Base-by-base conservation (phyloP, 331 rosid species). In the Acacia concinna region DNA sequence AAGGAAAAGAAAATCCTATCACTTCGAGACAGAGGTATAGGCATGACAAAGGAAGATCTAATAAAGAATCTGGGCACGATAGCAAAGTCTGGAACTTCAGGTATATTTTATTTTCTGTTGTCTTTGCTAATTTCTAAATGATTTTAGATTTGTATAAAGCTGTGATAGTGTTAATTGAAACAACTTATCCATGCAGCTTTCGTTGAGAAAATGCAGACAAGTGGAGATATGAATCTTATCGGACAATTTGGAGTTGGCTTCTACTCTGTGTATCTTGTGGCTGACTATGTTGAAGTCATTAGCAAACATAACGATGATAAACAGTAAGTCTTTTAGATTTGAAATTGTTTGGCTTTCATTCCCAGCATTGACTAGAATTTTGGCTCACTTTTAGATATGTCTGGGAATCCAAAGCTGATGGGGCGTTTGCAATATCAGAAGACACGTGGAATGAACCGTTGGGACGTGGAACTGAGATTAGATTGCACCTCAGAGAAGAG, bases 341-440 rank as follows among this genome's bases (percentile, higher is more conserved):
- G 11, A 30, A 28, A 14, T 14, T 28, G 37, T 28, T 14, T 60
- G 37, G 21, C 37, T 60, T 28, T 60, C 35, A 14, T 30, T 28
- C 21, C 67, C 12, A 17, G 68, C 44, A 2, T 64, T 68, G 51
- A 66, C 43, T 44, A 8, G 32, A 40, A 65, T 57, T 54, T 35
- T 72, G 28, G 78, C 23, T 34, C 59, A 18, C 38, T 74, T 59
- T 28, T 85, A 96, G 99, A 92, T 80, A 93, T 76, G 98, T 96
- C 28, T 96, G 99, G 99, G 99, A 96, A 85, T 96, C 99, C 7
- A 96, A 90, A 88, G 99, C 99, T 82, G 98, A 96, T 85, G 99
- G 99, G 41, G 97, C 99, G 14, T 96, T 96, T 51, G 97, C 97
- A 41, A 85, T 96, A 62, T 90, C 99, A 0, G 98, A 96, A 84